Conservation (phyloP, 352 stramenopile genomes). For the Ochromonadaceae sp. region DNA sequence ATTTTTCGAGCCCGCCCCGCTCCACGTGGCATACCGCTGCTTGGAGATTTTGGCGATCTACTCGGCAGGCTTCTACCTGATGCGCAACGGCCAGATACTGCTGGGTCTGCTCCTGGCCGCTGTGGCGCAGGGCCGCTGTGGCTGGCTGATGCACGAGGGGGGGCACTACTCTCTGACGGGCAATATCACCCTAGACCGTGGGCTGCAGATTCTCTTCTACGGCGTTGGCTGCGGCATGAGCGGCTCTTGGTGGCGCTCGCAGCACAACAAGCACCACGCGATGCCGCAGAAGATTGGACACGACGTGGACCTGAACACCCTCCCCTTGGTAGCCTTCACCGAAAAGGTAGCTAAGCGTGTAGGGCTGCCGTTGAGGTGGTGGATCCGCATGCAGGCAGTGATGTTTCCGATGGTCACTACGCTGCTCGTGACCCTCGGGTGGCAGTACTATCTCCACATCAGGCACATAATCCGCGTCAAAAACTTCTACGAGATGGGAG, state of each 20-base stretch:
- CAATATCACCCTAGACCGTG: slow-evolving; percentile 21
- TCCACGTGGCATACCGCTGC: slow-evolving; percentile 19
- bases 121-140: slow-evolving; percentile 23
- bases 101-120: slow-evolving; percentile 18
- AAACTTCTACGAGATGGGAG: not conserved
- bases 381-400: slow-evolving; percentile 23
- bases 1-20: slow-evolving; percentile 20
- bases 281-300: slow-evolving; percentile 28
- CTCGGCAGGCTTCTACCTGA: slow-evolving; percentile 15
- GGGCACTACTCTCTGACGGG: slow-evolving; percentile 29
- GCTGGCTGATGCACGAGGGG: slow-evolving; percentile 31
- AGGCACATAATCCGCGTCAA: slow-evolving; percentile 23
- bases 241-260: slow-evolving; percentile 23
- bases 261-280: slow-evolving; percentile 32
- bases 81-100: not conserved
- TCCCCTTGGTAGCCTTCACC: slow-evolving; percentile 28
- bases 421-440: slow-evolving; percentile 22
- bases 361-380: slow-evolving; percentile 4
- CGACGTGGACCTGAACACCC: slow-evolving; percentile 30
- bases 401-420: slow-evolving; percentile 24
- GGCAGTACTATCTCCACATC: slow-evolving; percentile 29
- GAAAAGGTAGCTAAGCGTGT: slow-evolving; percentile 17
- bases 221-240: slow-evolving; percentile 26
- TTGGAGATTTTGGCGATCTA: slow-evolving; percentile 22
- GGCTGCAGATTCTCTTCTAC: slow-evolving; percentile 23